These are phyloP conservation scores for Aurinia saxatilis DNA, from an alignment of 345 rosid species.

Conservation along the genomic window DNA sequence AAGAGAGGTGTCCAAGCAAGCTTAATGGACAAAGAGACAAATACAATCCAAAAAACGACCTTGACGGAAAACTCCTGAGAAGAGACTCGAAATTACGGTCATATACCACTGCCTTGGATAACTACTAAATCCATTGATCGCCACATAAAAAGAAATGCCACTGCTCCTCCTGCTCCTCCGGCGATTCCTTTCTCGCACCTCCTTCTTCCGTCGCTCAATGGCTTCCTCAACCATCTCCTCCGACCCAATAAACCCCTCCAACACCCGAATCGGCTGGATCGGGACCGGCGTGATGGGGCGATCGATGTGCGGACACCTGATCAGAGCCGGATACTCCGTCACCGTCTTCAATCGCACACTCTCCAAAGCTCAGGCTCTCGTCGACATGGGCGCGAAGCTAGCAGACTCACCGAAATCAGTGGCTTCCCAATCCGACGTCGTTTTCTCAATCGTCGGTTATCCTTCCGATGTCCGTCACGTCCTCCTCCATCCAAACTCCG, in stretches of 20 bases:
- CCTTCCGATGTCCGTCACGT: slow-evolving; percentile 89
- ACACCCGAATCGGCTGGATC: slow-evolving; percentile 84
- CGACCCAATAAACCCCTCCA: slow-evolving; percentile 40
- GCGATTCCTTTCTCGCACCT: neutral
- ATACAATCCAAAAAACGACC: too few relatives aligned
- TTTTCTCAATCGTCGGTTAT: slow-evolving; percentile 89
- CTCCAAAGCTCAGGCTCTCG: slow-evolving; percentile 71
- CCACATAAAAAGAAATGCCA: slow-evolving; percentile 19
- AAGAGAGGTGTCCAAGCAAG: too few relatives aligned
- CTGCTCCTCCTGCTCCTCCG: slow-evolving; percentile 18
- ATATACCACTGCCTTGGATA: slow-evolving; percentile 8
- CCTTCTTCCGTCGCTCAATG: slow-evolving; percentile 48
- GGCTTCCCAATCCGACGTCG: slow-evolving; percentile 72
- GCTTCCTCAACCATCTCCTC: slow-evolving; percentile 33
- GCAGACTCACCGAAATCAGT: slow-evolving; percentile 57
- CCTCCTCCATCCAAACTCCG: slow-evolving; percentile 58
- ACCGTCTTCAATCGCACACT: slow-evolving; percentile 82
- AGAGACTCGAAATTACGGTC: neutral
- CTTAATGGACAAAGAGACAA: too few relatives aligned
- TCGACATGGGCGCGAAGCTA: slow-evolving; percentile 66
- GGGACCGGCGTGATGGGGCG: slow-evolving; percentile 92
- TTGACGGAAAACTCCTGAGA: neutral
- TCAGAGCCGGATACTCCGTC: slow-evolving; percentile 70
- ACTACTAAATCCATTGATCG: neutral
- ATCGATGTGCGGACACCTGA: slow-evolving; percentile 72